Conservation (phyloP, 192 early-diverging fungal species). For the Funneliformis geosporum region DNA sequence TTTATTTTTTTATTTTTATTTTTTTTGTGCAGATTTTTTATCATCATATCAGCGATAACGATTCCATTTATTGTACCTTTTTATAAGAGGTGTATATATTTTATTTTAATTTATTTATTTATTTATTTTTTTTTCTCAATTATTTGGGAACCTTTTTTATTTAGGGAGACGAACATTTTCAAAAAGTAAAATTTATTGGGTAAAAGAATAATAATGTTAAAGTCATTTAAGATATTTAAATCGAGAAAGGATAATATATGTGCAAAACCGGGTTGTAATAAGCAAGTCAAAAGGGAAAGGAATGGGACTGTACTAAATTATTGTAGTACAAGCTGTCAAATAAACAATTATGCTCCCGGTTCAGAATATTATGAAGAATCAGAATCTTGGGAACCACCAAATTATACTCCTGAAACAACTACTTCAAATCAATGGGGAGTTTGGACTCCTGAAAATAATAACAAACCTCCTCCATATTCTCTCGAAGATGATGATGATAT, state of each 20-base stretch:
- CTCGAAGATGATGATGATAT: background rate
- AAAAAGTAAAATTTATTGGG: background rate
- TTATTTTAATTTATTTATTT: too few species aligned
- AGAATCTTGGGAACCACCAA: background rate
- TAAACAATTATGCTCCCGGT: background rate
- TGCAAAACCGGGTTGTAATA: background rate
- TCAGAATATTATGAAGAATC: background rate
- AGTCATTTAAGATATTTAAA: background rate
- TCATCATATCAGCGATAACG: too few species aligned
- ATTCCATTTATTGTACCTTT: too few species aligned
- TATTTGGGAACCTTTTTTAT: too few species aligned
- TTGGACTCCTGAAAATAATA: background rate
- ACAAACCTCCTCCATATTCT: background rate
- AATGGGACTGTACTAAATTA: constrained; percentile 9
- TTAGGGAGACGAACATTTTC: too few species aligned
- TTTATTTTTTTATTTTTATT: too few species aligned
- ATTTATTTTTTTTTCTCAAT: too few species aligned
- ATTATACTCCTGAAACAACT: background rate
- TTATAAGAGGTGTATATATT: too few species aligned
- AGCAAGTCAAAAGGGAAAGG: background rate
- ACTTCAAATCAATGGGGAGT: background rate
- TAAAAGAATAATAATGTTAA: background rate
- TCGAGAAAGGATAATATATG: background rate
- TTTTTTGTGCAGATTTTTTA: too few species aligned
- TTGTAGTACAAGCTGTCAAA: constrained; percentile 3